A percentile compares a stretch with the other conserved stretches of the same genome.
These are phyloP conservation scores for Orbilia javanica DNA, from an alignment of 2,329 filamentous ascomycete species.

Conservation along the genomic window DNA sequence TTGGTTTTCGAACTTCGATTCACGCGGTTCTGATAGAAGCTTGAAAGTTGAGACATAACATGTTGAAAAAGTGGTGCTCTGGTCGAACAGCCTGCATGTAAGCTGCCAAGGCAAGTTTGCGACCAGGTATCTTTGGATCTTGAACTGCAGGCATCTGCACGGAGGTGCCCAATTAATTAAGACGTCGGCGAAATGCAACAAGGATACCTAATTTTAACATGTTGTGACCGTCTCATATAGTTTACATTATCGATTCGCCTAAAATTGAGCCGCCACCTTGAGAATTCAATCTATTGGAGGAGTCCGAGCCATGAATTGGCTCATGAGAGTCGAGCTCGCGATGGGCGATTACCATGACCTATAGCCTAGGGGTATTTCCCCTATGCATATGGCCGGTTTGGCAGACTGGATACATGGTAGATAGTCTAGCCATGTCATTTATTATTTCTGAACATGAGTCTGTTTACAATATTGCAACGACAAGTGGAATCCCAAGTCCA, in stretches of 20 bases:
- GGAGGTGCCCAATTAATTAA: neutral
- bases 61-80: neutral
- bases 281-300: no score
- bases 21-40: conserved; percentile 1
- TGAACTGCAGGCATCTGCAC: conserved; percentile 3
- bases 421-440: neutral
- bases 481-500: neutral
- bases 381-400: neutral
- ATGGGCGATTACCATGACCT: neutral
- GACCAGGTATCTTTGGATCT: conserved; percentile 5
- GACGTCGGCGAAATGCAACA: conserved; percentile 9
- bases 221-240: conserved; percentile 10
- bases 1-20: neutral
- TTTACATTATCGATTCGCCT: neutral
- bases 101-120: conserved; percentile 3
- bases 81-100: neutral
- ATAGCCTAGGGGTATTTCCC: no score
- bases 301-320: neutral
- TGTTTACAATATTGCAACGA: neutral
- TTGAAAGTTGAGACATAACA: neutral
- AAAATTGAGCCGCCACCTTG: no score
- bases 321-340: neutral
- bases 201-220: neutral
- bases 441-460: neutral
- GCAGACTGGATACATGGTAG: neutral